Percentiles rank a stretch among this genome's conserved stretches.
These are phyloP conservation scores for Ganoderma meredithae DNA, from an alignment of 1,284 basidiomycete genomes.

Conservation along the genomic window DNA sequence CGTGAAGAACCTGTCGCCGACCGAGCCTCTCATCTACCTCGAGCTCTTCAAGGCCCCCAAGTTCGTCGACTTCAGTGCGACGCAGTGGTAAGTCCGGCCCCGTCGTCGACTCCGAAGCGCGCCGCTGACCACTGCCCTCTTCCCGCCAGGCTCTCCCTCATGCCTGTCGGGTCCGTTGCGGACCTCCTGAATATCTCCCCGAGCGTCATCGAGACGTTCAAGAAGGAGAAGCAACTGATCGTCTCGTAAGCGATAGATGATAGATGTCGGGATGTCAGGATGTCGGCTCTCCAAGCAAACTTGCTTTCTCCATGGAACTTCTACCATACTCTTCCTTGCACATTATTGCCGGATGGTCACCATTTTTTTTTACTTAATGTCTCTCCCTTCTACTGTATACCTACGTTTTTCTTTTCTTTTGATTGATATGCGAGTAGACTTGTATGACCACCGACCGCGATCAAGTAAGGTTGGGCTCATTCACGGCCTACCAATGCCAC, in stretches of 20 bases:
- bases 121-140: not conserved
- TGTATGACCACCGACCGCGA: not conserved
- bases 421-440: not conserved
- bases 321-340: not conserved
- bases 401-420: not conserved
- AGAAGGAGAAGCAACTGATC: conserved; percentile 40
- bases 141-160: conserved; percentile 40
- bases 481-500: no score
- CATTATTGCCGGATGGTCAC: not conserved
- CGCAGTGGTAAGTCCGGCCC: conserved; percentile 30
- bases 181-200: conserved; percentile 41
- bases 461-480: no score
- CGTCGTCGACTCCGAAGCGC: no score
- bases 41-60: conserved; percentile 39
- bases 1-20: conserved; percentile 40
- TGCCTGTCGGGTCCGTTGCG: conserved; percentile 43
- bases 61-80: conserved; percentile 40
- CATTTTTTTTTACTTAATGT: not conserved
- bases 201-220: conserved; percentile 34
- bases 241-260: conserved; percentile 29
- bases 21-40: conserved; percentile 40
- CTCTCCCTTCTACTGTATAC: not conserved
- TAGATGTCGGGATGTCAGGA: no score
- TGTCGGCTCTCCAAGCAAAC: not conserved
- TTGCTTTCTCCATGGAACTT: not conserved